These are phyloP conservation scores for Teunomyces funiuensis DNA, from an alignment of 805 yeast genomes.

Conservation along the genomic window DNA sequence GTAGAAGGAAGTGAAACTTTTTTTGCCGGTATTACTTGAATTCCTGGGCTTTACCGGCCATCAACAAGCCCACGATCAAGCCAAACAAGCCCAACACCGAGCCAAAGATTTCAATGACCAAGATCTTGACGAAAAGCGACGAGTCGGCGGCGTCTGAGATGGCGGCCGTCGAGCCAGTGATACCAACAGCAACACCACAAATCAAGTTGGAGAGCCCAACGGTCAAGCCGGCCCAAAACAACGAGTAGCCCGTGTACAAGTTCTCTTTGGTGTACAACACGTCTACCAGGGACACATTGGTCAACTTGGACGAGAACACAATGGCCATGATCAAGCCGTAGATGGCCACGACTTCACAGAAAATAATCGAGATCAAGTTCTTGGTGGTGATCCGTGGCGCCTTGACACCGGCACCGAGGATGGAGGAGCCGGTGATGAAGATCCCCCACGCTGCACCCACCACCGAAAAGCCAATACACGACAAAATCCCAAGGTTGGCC, in stretches of 20 bases:
- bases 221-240: constrained; percentile 98
- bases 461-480: constrained; percentile 91
- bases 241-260: constrained; percentile 89
- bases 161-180: constrained; percentile 99
- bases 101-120: constrained; percentile 97
- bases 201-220: constrained; percentile 91
- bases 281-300: constrained; percentile 57
- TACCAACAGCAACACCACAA: constrained; percentile 96
- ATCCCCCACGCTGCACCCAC: constrained; percentile 99
- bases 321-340: constrained; percentile 97
- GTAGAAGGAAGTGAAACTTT: constrained; percentile 3
- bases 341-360: constrained; percentile 98
- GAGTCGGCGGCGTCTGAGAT: constrained; percentile 97
- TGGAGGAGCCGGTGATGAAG: constrained; percentile 90
- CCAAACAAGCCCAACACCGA: constrained; percentile 95
- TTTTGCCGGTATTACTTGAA: constrained; percentile 50
- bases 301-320: constrained; percentile 88
- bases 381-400: constrained; percentile 97
- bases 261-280: constrained; percentile 75
- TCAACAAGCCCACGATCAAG: constrained; percentile 91
- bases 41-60: constrained; percentile 95
- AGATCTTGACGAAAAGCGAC: constrained; percentile 88
- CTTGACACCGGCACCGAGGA: constrained; percentile 96
- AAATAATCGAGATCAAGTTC: constrained; percentile 92
- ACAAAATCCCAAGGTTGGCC: constrained; percentile 88